Evolutionary conservation across 1,139 yeast genomes (phyloP).

Genomic region (Zygotorulaspora mrakii): DNA sequence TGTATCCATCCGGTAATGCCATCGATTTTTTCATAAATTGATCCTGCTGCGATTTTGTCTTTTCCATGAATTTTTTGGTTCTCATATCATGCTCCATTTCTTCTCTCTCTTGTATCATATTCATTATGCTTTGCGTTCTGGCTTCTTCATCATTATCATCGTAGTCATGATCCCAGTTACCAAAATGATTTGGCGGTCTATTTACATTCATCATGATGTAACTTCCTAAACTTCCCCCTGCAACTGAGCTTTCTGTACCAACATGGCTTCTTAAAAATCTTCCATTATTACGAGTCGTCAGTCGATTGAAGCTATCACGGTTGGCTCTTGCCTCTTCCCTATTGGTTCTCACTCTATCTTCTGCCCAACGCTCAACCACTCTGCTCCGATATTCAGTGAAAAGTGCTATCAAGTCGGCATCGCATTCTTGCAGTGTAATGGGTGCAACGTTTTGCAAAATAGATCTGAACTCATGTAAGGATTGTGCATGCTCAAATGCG

Average conservation of each 20-base stretch:
- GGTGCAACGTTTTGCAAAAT: slow-evolving; percentile 23
- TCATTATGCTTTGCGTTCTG: slow-evolving; percentile 37
- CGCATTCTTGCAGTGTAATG: slow-evolving; percentile 20
- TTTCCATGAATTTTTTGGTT: slow-evolving; percentile 35
- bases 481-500: slow-evolving; percentile 28
- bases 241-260: slow-evolving; percentile 12
- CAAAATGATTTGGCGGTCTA: slow-evolving; percentile 6
- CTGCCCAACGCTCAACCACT: slow-evolving; percentile 24
- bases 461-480: slow-evolving; percentile 25
- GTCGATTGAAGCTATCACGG: slow-evolving; percentile 6
- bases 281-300: slow-evolving; percentile 8
- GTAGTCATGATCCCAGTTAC: slow-evolving; percentile 7
- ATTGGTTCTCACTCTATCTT: slow-evolving; percentile 14
- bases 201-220: slow-evolving; percentile 8
- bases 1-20: slow-evolving; percentile 26
- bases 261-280: slow-evolving; percentile 11
- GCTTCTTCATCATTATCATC: slow-evolving; percentile 31
- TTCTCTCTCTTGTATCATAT: slow-evolving; percentile 38
- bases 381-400: slow-evolving; percentile 26
- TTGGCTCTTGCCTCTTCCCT: slow-evolving; percentile 10
- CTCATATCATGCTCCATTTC: slow-evolving; percentile 38
- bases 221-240: slow-evolving; percentile 14
- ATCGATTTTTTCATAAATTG: slow-evolving; percentile 23
- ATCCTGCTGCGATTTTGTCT: slow-evolving; percentile 29
- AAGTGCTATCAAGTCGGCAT: slow-evolving; percentile 21